Conservation (phyloP, 1,284 basidiomycete genomes). For the Marasmius sp. region DNA sequence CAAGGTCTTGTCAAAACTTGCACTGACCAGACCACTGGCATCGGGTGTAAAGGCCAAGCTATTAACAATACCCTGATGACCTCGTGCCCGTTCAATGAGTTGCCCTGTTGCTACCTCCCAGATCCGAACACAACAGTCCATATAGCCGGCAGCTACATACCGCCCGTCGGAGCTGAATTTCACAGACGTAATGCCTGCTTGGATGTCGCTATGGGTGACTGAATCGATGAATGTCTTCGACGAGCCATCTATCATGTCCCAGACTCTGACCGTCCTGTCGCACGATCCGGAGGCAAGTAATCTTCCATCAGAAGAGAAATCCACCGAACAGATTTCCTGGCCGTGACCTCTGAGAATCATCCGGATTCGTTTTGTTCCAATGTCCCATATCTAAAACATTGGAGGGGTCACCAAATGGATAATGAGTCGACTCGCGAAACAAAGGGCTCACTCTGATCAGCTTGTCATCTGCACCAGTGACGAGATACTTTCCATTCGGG, state of each 20-base stretch:
- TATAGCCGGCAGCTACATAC: slow-evolving; percentile 79
- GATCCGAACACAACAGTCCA: slow-evolving; percentile 84
- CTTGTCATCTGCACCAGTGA: slow-evolving; percentile 84
- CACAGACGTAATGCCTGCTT: slow-evolving; percentile 80
- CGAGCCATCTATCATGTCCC: slow-evolving; percentile 73
- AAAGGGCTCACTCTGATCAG: slow-evolving; percentile 67
- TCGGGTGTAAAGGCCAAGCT: slow-evolving; percentile 89
- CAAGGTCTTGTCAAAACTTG: slow-evolving; percentile 87
- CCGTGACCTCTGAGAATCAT: slow-evolving; percentile 83
- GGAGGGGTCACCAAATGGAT: slow-evolving; percentile 4
- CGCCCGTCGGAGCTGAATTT: slow-evolving; percentile 81
- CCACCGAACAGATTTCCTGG: slow-evolving; percentile 90
- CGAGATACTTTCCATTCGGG: slow-evolving; percentile 72
- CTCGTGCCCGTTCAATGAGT: slow-evolving; percentile 74
- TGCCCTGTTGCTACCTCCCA: slow-evolving; percentile 80
- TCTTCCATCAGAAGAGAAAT: slow-evolving; percentile 80
- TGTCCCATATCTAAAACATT: slow-evolving; percentile 82
- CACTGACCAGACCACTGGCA: slow-evolving; percentile 77
- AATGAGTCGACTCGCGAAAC: slow-evolving; percentile 1
- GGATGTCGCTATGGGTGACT: slow-evolving; percentile 52
- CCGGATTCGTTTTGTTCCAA: slow-evolving; percentile 66
- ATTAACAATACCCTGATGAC: slow-evolving; percentile 85
- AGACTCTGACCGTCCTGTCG: slow-evolving; percentile 88
- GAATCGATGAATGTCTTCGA: slow-evolving; percentile 61
- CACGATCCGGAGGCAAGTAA: slow-evolving; percentile 86